Percentiles rank a stretch among this genome's conserved stretches.
These are phyloP conservation scores for Priceomyces carsonii DNA, from an alignment of 805 yeast species.

Conservation along the genomic window DNA sequence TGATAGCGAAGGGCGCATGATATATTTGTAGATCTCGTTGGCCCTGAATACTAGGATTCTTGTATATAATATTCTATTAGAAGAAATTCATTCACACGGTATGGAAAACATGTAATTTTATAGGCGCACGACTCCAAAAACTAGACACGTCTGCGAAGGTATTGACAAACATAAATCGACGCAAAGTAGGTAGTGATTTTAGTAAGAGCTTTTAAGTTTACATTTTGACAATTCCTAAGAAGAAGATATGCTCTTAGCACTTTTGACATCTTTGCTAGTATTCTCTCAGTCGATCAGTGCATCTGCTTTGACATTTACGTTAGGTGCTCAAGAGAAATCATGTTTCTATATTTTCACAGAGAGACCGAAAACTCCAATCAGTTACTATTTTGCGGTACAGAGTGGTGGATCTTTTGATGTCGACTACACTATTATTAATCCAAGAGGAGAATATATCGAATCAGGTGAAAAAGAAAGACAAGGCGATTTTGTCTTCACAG, in stretches of 20 bases:
- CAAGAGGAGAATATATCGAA: slow-evolving; percentile 54
- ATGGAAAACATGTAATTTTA: too few species aligned
- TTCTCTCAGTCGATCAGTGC: slow-evolving; percentile 34
- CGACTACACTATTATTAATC: slow-evolving; percentile 65
- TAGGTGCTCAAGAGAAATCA: slow-evolving; percentile 72
- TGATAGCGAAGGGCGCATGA: slow-evolving; percentile 65
- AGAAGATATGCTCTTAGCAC: slow-evolving; percentile 13
- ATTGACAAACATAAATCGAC: slow-evolving; percentile 1
- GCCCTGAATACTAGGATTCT: too few species aligned
- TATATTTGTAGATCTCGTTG: slow-evolving; percentile 26
- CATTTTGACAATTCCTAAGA: background rate
- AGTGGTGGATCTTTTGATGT: slow-evolving; percentile 79
- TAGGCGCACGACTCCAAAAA: too few species aligned
- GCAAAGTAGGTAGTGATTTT: background rate
- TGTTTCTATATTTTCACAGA: slow-evolving; percentile 75
- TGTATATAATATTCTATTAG: too few species aligned
- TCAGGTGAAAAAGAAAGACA: slow-evolving; percentile 65
- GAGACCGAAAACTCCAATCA: slow-evolving; percentile 57
- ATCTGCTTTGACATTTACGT: slow-evolving; percentile 68
- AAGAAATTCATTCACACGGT: too few species aligned
- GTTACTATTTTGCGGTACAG: slow-evolving; percentile 82
- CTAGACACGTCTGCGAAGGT: slow-evolving; percentile 2
- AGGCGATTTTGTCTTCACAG: slow-evolving; percentile 76
- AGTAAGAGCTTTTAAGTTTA: slow-evolving; percentile 1
- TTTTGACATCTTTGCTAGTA: slow-evolving; percentile 18